Percentiles rank a stretch among this genome's conserved stretches.
Conservation (phyloP, 805 yeast species). For the Candida endomychidarum region DNA sequence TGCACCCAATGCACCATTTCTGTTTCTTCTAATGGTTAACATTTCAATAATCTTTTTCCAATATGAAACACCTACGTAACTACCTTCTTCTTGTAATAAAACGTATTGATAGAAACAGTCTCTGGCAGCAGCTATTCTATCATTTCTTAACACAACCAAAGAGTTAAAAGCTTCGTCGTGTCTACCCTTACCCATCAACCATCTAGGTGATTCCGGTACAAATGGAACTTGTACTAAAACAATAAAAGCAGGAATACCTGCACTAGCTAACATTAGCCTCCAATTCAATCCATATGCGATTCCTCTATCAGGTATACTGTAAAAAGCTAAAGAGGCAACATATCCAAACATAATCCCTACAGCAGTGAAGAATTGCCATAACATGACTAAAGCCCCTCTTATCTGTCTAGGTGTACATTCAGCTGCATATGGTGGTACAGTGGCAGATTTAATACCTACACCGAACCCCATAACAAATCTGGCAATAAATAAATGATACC, state of each 20-base stretch:
- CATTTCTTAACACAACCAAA: conserved; percentile 45
- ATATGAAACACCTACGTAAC: conserved; percentile 43
- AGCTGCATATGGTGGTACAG: conserved; percentile 67
- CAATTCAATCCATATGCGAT: conserved; percentile 52
- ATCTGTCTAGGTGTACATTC: conserved; percentile 58
- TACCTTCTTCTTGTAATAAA: conserved; percentile 59
- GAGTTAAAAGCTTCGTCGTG: conserved; percentile 53
- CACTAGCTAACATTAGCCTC: conserved; percentile 67
- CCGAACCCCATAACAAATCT: conserved; percentile 63
- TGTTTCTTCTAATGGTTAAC: conserved; percentile 72
- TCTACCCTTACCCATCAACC: conserved; percentile 58
- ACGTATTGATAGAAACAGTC: conserved; percentile 61
- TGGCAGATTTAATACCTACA: conserved; percentile 65
- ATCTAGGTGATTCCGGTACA: conserved; percentile 71
- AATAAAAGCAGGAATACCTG: conserved; percentile 54
- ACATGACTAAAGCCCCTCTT: conserved; percentile 67
- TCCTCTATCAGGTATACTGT: conserved; percentile 48
- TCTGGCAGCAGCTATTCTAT: conserved; percentile 58
- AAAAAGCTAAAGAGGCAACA: conserved; percentile 58
- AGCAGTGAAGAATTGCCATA: conserved; percentile 75
- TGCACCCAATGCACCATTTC: conserved; percentile 79
- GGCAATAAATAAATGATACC: conserved; percentile 62
- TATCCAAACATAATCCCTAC: conserved; percentile 71
- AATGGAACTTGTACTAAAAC: conserved; percentile 50
- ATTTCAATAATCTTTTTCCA: conserved; percentile 51